Conservation (phyloP, 352 stramenopile species). For the Elongisporangium senticosum region DNA sequence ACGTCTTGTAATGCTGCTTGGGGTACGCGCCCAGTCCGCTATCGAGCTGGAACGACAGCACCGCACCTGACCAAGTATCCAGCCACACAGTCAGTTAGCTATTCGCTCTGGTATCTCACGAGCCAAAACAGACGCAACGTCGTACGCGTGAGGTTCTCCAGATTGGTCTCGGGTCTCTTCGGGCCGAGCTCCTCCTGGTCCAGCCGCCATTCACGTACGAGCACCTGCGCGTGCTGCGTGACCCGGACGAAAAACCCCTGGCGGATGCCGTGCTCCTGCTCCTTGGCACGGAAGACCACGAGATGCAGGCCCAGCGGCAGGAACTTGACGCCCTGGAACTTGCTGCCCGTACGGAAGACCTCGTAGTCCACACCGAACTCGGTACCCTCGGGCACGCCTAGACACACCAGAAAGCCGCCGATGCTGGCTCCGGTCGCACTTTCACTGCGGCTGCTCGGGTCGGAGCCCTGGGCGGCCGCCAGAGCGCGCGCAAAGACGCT, state of each 20-base stretch:
- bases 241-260: conserved; percentile 81
- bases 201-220: conserved; percentile 72
- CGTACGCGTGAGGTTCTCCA: conserved; percentile 69
- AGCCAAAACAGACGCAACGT: not conserved
- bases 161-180: conserved; percentile 46
- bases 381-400: conserved; percentile 68
- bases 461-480: conserved; percentile 7
- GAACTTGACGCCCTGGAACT: conserved; percentile 85
- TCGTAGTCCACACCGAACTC: conserved; percentile 87
- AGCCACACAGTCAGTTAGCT: conserved; percentile 1
- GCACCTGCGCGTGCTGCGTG: conserved; percentile 47
- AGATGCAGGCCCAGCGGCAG: conserved; percentile 77
- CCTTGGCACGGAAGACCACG: conserved; percentile 69
- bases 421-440: conserved; percentile 8
- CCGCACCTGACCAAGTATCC: conserved; percentile 30
- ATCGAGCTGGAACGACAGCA: conserved; percentile 76
- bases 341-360: conserved; percentile 69
- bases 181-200: conserved; percentile 71
- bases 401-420: conserved; percentile 76
- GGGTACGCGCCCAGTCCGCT: conserved; percentile 73
- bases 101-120: not conserved
- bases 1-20: conserved; percentile 68
- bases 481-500: conserved; percentile 42
- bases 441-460: not conserved
- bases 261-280: conserved; percentile 76